Evolutionary conservation across 257 asterid genomes (phyloP).

Genomic region (Fraxinus excelsior): DNA sequence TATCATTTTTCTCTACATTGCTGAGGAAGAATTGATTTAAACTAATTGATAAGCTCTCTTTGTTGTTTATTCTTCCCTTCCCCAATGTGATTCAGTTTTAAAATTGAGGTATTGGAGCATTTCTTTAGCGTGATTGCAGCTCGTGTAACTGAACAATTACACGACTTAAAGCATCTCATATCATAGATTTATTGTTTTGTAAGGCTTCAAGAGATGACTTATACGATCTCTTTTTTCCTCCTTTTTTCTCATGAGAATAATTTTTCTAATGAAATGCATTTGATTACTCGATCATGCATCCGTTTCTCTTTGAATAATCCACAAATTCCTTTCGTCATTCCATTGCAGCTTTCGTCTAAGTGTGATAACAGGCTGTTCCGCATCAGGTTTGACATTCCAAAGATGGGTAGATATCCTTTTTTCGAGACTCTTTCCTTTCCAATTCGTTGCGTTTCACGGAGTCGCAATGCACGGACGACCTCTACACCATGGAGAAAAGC

Average conservation of each 20-base stretch:
- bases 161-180: background rate
- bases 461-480: constrained; percentile 49
- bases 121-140: background rate
- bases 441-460: constrained; percentile 81
- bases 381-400: constrained; percentile 62
- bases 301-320: constrained; percentile 4
- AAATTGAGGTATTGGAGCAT: constrained; percentile 3
- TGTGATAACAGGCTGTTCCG: constrained; percentile 77
- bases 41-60: background rate
- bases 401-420: constrained; percentile 61
- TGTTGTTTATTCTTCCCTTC: background rate
- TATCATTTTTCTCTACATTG: constrained; percentile 10
- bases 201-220: background rate
- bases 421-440: constrained; percentile 57
- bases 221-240: background rate
- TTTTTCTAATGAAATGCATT: background rate
- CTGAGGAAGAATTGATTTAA: constrained; percentile 1
- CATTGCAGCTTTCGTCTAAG: constrained; percentile 84
- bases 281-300: constrained; percentile 12
- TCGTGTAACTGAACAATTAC: background rate
- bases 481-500: constrained; percentile 49
- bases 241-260: constrained; percentile 1
- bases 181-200: background rate
- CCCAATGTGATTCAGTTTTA: constrained; percentile 6
- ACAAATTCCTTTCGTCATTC: constrained; percentile 20